Base-by-base conservation (phyloP, 331 rosid species). In the Ulmus americana region DNA sequence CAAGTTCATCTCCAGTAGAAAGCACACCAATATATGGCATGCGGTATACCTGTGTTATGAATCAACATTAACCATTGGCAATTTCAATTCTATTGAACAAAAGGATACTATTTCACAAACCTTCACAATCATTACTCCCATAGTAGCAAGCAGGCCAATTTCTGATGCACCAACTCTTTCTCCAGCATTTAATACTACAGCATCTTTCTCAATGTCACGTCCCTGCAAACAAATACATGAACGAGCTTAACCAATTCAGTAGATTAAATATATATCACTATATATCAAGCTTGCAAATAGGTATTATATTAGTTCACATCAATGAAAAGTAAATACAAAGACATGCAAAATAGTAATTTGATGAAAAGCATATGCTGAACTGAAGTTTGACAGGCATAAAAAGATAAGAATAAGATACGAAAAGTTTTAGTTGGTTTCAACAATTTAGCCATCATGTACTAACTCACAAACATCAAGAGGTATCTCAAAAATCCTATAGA, bases 1-100 rank as follows among this genome's bases (percentile, higher is more conserved):
- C 90, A 71, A 91, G 96, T 67, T 91, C 97, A 15, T 91, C 97
- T 55, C 97, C 96, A 1, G 96, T 88, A 38, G 96, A 91, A 77
- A 91, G 96, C 68, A 88, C 95, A 59, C 80, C 96, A 53, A 91
- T 50, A 45, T 65, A 73, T 50, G 97, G 96, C 40, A 79, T 70
- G 44, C 90, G 84, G 75, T 81, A 84, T 5, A 91, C 97, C 96
- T 91, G 77, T 91, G 76, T 52, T 39, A 69, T 18, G 59, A 72
- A 28, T 28, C 65, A 65, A 59, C 72, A 72, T 52, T 55, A 50
- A 69, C 49, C 13, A 45, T 59, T 64, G 60, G 39, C 5, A 15
- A 63, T 45, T 61, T 35, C 42, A 38, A 62, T 58, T 56, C 9
- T 39, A 42, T 45, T 42, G 49, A 52, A 50, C 67, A 63, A 45